A percentile compares a stretch with the other conserved stretches of the same genome.
Evolutionary conservation across 768 basidiomycete genomes (phyloP).

Genomic region (Mycena vulgaris): DNA sequence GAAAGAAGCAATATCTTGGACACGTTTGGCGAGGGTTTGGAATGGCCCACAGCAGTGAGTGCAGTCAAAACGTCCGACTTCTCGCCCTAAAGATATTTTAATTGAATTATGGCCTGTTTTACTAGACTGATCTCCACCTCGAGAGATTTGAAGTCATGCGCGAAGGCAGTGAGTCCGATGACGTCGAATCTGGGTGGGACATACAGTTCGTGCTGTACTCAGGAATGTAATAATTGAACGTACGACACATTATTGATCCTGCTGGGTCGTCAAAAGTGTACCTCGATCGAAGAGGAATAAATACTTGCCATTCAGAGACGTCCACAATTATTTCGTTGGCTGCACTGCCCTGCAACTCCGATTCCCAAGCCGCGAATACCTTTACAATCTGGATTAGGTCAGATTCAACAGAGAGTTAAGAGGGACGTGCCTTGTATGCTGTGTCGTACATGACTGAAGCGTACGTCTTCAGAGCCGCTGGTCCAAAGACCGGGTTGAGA

Average conservation of each 20-base stretch:
- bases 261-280: background rate
- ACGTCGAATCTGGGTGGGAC: slow-evolving; percentile 53
- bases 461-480: slow-evolving; percentile 35
- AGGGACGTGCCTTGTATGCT: slow-evolving; percentile 46
- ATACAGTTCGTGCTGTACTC: background rate
- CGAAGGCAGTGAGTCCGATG: slow-evolving; percentile 58
- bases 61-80: slow-evolving; percentile 7
- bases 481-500: slow-evolving; percentile 48
- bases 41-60: slow-evolving; percentile 13
- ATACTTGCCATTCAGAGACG: slow-evolving; percentile 23
- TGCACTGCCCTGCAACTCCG: slow-evolving; percentile 6
- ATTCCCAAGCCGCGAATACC: slow-evolving; percentile 20
- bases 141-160: slow-evolving; percentile 58
- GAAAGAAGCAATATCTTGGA: slow-evolving; percentile 6
- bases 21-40: slow-evolving; percentile 10
- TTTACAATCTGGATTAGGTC: background rate
- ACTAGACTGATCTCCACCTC: too few species aligned
- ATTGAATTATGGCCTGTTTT: too few species aligned
- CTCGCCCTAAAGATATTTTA: too few species aligned
- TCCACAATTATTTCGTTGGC: slow-evolving; percentile 14
- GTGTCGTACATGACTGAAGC: slow-evolving; percentile 47
- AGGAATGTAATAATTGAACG: background rate
- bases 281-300: too few species aligned
- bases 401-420: too few species aligned
- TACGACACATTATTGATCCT: slow-evolving; percentile 27